Evolutionary conservation across 441 rosid genomes (phyloP), one percentile per base, ranked within the genome.

Genomic region (Populus hybrid): DNA sequence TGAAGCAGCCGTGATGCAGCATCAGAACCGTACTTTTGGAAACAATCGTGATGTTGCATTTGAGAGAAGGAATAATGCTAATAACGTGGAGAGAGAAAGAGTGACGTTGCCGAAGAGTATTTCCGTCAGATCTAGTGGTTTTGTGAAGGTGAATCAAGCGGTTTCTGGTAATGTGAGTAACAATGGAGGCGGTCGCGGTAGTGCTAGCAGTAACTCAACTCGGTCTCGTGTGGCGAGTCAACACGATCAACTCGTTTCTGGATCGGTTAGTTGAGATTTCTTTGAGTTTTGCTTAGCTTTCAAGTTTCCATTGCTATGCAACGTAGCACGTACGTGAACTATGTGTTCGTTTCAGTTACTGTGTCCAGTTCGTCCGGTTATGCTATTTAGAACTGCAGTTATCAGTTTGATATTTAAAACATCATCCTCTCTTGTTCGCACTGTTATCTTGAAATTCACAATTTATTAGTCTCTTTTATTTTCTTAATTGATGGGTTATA

Each of bases 71-170:
- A 86, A 69, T 66, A 74, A 29, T 61, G 65, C 4, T 21, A 21
- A 61, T 21, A 61, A 21, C 11, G 65, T 61, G 26, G 65, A 3
- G 65, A 61, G 26, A 40, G 88, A 86, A 83, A 83, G 87, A 80
- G 83, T 79, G 10, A 53, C 85, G 50, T 35, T 89, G 75, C 94
- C 93, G 28, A 91, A 87, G 72, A 90, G 91, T 77, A 86, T 89
- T 68, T 90, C 96, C 36, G 89, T 93, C 35, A 78, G 90, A 38
- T 87, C 96, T 31, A 82, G 75, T 0, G 90, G 84, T 67, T 86
- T 86, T 75, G 82, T 77, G 33, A 87, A 81, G 81, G 24, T 71
- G 35, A 88, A 83, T 59, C 87, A 77, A 71, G 28, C 88, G 38
- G 81, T 50, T 75, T 78, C 86, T 77, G 53, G 83, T 83, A 73